phyloP scores from a whole-genome alignment of 2,329 filamentous ascomycete species.

The Fusarium buharicum region DNA sequence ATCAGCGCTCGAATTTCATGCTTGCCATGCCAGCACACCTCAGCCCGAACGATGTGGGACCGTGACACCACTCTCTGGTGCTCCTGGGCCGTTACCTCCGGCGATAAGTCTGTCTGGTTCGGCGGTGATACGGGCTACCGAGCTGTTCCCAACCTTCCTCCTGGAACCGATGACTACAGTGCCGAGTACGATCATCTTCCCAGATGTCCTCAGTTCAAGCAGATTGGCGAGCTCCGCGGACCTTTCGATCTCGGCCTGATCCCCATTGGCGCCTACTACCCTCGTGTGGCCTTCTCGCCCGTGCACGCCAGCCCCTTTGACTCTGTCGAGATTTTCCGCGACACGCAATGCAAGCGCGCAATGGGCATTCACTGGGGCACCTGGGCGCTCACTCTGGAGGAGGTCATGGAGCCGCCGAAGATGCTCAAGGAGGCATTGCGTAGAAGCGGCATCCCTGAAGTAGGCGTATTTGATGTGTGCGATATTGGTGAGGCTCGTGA shows the following conservation, averaged over 20 bases:
- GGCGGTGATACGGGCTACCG: slow-evolving; percentile 93
- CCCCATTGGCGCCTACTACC: slow-evolving; percentile 90
- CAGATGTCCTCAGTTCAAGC: slow-evolving; percentile 82
- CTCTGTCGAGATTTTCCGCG: slow-evolving; percentile 86
- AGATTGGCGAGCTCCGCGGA: slow-evolving; percentile 82
- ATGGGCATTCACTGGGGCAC: slow-evolving; percentile 94
- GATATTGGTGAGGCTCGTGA: slow-evolving; percentile 86
- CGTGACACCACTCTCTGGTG: slow-evolving; percentile 84
- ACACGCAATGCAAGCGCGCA: slow-evolving; percentile 80
- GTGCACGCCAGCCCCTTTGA: slow-evolving; percentile 91
- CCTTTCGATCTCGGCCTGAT: slow-evolving; percentile 93
- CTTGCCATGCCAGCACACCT: slow-evolving; percentile 86
- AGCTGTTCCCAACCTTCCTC: slow-evolving; percentile 72
- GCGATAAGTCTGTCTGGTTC: slow-evolving; percentile 84
- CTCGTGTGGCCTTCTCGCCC: slow-evolving; percentile 75
- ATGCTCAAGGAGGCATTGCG: slow-evolving; percentile 77
- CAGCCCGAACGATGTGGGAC: slow-evolving; percentile 75
- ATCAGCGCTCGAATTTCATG: slow-evolving; percentile 80
- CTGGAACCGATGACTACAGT: slow-evolving; percentile 75
- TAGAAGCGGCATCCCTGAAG: slow-evolving; percentile 73
- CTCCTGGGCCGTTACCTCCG: slow-evolving; percentile 82
- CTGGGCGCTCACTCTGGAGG: slow-evolving; percentile 87
- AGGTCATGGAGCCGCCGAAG: slow-evolving; percentile 82
- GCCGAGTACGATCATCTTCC: slow-evolving; percentile 74
- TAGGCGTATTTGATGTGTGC: slow-evolving; percentile 82